phyloP scores from a whole-genome alignment of 345 rosid genomes.

The Acer saccharum region DNA sequence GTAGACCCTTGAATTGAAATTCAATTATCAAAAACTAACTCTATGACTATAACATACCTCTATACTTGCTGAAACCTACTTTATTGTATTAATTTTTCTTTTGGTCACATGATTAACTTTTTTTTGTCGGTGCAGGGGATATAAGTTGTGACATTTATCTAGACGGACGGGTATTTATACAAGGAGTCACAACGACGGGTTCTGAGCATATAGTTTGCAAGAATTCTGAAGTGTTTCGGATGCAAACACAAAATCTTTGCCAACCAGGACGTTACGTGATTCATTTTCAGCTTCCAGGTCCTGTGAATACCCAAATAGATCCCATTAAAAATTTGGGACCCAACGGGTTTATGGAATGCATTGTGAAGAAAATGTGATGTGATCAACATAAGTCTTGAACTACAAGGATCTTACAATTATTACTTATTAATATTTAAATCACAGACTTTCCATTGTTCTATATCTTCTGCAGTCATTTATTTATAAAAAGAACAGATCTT shows the following conservation, averaged over 20 bases:
- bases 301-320: constrained; percentile 45
- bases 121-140: constrained; percentile 44
- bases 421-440: too few species aligned
- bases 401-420: background rate
- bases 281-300: constrained; percentile 76
- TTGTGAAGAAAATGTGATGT: constrained; percentile 59
- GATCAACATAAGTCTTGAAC: background rate
- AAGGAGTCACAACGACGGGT: constrained; percentile 75
- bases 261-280: constrained; percentile 75
- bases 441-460: too few species aligned
- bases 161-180: constrained; percentile 60
- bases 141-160: constrained; percentile 66
- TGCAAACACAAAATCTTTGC: constrained; percentile 69
- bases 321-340: constrained; percentile 46
- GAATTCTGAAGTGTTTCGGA: constrained; percentile 57
- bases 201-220: constrained; percentile 57
- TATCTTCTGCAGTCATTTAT: too few species aligned
- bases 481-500: too few species aligned
- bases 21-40: too few species aligned
- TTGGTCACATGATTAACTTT: constrained; percentile 16
- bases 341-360: constrained; percentile 69
- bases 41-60: too few species aligned
- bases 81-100: constrained; percentile 9
- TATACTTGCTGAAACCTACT: too few species aligned
- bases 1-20: too few species aligned